Evolutionary conservation across 2,329 filamentous ascomycete genomes (phyloP).

Genomic region (Fusarium staphyleae): DNA sequence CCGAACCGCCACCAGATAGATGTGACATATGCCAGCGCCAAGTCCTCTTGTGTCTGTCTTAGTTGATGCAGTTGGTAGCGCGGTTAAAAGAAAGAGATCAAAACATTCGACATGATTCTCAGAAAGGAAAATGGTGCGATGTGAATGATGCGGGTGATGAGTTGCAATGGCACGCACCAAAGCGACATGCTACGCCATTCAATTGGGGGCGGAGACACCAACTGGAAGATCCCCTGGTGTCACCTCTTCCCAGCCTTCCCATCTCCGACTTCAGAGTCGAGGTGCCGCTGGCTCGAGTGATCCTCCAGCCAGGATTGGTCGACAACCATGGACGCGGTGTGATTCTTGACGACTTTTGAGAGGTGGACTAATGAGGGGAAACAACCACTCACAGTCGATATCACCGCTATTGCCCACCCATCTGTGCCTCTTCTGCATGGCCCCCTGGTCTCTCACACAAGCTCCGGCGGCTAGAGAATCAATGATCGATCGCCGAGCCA

Average conservation of each 20-base stretch:
- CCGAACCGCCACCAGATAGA: not conserved
- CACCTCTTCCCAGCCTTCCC: conserved; percentile 20
- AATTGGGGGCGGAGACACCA: too few relatives aligned
- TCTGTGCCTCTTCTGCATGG: conserved; percentile 15
- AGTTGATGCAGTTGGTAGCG: conserved; percentile 15
- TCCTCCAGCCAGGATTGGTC: conserved; percentile 13
- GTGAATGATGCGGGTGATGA: conserved; percentile 28
- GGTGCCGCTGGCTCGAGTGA: too few relatives aligned
- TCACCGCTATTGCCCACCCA: conserved; percentile 10
- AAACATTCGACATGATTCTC: too few relatives aligned
- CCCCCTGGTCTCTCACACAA: conserved; percentile 23
- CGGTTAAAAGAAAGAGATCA: conserved; percentile 24
- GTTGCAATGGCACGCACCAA: conserved; percentile 28
- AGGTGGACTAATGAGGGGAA: conserved; percentile 12
- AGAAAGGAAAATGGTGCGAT: conserved; percentile 5
- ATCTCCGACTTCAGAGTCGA: not conserved
- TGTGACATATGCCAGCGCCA: conserved; percentile 22
- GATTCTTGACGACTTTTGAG: conserved; percentile 1
- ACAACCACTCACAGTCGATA: conserved; percentile 23
- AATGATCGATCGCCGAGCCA: conserved; percentile 9
- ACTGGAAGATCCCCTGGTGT: not conserved
- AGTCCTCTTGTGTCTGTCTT: conserved; percentile 22
- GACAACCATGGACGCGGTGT: conserved; percentile 12
- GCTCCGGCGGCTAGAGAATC: conserved; percentile 29
- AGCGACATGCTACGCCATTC: too few relatives aligned